phyloP scores from a whole-genome alignment of 148 eudicot species.

The Rhododendron simsii region DNA sequence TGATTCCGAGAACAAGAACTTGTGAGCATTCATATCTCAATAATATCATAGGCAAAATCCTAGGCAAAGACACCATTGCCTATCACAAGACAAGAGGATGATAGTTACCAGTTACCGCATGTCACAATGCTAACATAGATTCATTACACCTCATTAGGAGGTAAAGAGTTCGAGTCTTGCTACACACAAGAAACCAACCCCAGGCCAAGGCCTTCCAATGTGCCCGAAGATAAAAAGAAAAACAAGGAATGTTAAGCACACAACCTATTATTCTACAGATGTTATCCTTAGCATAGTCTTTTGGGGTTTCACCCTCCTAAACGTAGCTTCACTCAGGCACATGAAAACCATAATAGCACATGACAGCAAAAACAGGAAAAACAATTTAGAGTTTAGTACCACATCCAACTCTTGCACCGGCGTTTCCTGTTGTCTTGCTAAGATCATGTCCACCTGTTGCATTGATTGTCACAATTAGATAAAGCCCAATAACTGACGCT shows the following conservation, averaged over 20 bases:
- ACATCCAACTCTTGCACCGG: conserved; percentile 88
- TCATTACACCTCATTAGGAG: neutral
- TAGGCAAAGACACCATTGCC: neutral
- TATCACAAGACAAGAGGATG: neutral
- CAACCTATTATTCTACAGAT: neutral
- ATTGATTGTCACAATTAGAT: conserved; percentile 18
- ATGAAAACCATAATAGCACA: neutral
- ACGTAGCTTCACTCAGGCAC: neutral
- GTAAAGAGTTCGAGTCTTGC: neutral
- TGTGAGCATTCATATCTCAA: neutral
- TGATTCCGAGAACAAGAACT: neutral
- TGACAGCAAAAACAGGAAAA: neutral
- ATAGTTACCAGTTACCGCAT: neutral
- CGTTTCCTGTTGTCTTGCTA: conserved; percentile 92
- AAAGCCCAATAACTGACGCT: neutral
- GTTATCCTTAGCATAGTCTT: neutral
- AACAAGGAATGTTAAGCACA: neutral
- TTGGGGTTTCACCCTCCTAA: neutral
- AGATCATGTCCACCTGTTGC: conserved; percentile 85
- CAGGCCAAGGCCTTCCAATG: neutral
- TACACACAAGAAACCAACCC: neutral
- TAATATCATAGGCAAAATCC: neutral
- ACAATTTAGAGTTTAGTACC: conserved; percentile 38
- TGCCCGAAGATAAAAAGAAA: neutral
- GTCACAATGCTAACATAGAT: neutral